Conservation (phyloP, 345 rosid species). For the Dipteronia dyeriana region DNA sequence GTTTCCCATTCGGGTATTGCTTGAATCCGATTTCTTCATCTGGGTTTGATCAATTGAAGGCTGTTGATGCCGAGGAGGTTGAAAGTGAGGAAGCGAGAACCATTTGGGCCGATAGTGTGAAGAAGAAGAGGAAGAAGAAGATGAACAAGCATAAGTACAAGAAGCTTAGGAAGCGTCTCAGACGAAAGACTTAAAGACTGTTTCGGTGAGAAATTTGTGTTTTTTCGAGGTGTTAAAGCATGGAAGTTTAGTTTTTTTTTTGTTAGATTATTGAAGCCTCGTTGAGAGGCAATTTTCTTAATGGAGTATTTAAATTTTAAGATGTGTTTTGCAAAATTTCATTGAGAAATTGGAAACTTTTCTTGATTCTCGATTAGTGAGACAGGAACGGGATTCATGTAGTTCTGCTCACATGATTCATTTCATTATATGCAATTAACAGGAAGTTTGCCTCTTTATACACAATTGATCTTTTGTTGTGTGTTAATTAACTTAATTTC, state of each 20-base stretch:
- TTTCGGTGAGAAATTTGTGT: slow-evolving; percentile 25
- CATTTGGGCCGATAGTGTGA: slow-evolving; percentile 81
- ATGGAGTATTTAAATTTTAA: neutral
- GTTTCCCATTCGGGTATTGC: slow-evolving; percentile 39
- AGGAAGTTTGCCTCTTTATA: neutral
- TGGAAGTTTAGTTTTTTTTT: neutral
- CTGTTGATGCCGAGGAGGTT: slow-evolving; percentile 14
- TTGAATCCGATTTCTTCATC: slow-evolving; percentile 25
- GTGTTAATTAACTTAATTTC: neutral
- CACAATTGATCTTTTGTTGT: neutral
- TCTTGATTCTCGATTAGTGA: neutral
- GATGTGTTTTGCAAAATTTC: neutral
- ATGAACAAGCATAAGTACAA: slow-evolving; percentile 93
- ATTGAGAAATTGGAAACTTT: neutral
- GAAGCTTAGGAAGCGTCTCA: slow-evolving; percentile 75
- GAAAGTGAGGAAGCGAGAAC: slow-evolving; percentile 28
- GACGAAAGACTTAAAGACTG: slow-evolving; percentile 47
- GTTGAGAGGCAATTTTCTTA: neutral
- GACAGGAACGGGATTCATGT: neutral
- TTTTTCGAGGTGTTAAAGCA: neutral
- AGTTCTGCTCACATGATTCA: neutral
- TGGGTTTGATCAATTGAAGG: slow-evolving; percentile 24
- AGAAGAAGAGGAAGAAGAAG: slow-evolving; percentile 99
- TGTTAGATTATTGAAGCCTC: neutral
- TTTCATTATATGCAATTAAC: neutral